Base-by-base conservation (phyloP, 345 rosid species). In the Excoecaria cochinchinensis region DNA sequence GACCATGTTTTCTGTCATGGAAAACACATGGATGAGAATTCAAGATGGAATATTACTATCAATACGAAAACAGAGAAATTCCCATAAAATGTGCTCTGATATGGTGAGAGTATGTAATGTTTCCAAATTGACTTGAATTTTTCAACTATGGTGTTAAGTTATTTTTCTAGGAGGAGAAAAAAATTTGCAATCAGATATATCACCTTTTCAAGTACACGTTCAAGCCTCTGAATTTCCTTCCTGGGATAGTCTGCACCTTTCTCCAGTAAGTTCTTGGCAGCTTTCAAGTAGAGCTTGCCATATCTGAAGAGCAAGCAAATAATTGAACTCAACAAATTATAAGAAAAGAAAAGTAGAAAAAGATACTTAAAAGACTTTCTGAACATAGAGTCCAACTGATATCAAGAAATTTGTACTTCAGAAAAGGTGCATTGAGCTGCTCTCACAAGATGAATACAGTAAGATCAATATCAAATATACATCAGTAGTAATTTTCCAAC, bases 151-250 rank as follows among this genome's bases (percentile, higher is more conserved):
- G 19, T 17, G 15, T 25, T 15, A 36, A 15, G 47, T 63, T 55
- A 70, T 62, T 3, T 8, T 63, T n/a, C 31, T 40, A 48, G 15
- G 47, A 61, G 25, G 48, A 44, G 48, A 44, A 44, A 58, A 21
- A 17, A 38, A 8, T 14, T 19, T 4, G 52, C 44, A 14, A 8
- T 25, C 19, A 70, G 38, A 31, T 52, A 47, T 19, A 22, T 79
- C 70, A 93, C 98, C 93, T 92, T 90, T 19, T 91, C 86, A 69
- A 93, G 95, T 55, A 96, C 83, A 6, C 98, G 98, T 48, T 86
- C 87, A 69, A 96, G 88, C 79, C 98, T 80, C 77, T 90, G 89
- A 0, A 76, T 80, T 85, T 96, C 99, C 73, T 96, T 96, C 85
- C 78, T 88, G 60, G 87, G 89, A 76, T 89, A 93, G 4, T 82